Evolutionary conservation across 331 rosid genomes (phyloP), one percentile per base, ranked within the genome.

Genomic region (Phaseolus coccineus): DNA sequence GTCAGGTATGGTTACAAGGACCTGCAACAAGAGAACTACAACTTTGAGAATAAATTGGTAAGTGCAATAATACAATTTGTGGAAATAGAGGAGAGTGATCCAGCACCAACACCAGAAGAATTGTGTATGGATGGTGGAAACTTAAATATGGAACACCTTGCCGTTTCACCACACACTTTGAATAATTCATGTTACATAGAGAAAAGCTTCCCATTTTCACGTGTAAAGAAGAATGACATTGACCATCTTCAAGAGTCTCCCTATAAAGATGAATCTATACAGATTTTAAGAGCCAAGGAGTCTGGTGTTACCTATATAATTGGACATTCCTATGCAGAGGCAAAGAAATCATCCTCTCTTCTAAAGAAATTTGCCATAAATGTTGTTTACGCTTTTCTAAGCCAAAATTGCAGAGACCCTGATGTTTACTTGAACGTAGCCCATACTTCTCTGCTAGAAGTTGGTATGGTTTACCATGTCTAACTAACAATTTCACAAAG

Each of bases 1-100:
- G 84, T 92, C 64, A 76, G 97, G 63, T 89, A 89, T 46, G 97
- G 97, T 56, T 90, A 92, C 89, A 92, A 90, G 80, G 97, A 92
- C 74, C 59, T 90, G 47, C 93, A 87, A 35, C 93, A 83, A 74
- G 95, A 88, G 78, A 87, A 86, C 74, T 81, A 84, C 59, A 81
- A 87, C 58, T 92, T 92, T 30, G 95, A 92, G 73, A 88, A 81
- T 3, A 86, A 46, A 40, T 47, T 92, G 83, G 87, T 90, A 8
- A 65, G 88, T 56, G 77, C 87, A 28, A 71, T 92, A 55, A 63
- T 90, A 65, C 88, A 87, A 14, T 90, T 88, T 76, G 84, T 92
- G 30, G 95, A 92, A 80, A 73, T 71, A 14, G 91, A 88, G 3
- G 83, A 77, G 24, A 10, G 58, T 74, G 71, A 44, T 59, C 50